These are phyloP conservation scores for Opeltia flavorubescens DNA, from an alignment of 495 filamentous ascomycete species.

Conservation along the genomic window DNA sequence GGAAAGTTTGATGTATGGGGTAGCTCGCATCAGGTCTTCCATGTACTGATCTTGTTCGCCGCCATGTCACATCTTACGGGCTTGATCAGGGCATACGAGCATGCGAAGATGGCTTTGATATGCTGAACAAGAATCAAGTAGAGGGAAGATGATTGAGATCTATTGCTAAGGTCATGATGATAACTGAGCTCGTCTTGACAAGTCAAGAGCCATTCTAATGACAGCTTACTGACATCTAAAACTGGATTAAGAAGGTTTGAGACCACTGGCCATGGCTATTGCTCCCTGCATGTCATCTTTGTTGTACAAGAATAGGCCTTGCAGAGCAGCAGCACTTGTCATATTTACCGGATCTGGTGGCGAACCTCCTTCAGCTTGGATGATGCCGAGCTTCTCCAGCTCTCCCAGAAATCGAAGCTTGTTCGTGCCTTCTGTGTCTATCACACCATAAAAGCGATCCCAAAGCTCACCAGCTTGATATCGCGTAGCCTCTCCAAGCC, in stretches of 20 bases:
- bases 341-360: conserved; percentile 26
- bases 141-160: too few relatives aligned
- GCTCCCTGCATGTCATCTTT: conserved; percentile 82
- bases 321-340: conserved; percentile 77
- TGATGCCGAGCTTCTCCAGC: conserved; percentile 34
- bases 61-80: conserved; percentile 43
- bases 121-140: too few relatives aligned
- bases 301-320: conserved; percentile 88
- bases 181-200: too few relatives aligned
- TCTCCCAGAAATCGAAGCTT: conserved; percentile 35
- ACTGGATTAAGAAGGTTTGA: background rate
- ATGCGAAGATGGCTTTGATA: conserved; percentile 9
- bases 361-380: conserved; percentile 34
- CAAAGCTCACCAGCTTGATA: conserved; percentile 80
- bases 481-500: conserved; percentile 72
- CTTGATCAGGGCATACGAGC: conserved; percentile 42
- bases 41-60: conserved; percentile 48
- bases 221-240: too few relatives aligned
- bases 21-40: conserved; percentile 51
- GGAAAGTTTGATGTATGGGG: conserved; percentile 48
- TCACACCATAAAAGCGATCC: conserved; percentile 83
- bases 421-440: conserved; percentile 44
- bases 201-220: too few relatives aligned
- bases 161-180: too few relatives aligned
- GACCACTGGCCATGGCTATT: conserved; percentile 47